Conservation (phyloP, 2,329 filamentous ascomycete genomes). For the Microsporum audouinii region DNA sequence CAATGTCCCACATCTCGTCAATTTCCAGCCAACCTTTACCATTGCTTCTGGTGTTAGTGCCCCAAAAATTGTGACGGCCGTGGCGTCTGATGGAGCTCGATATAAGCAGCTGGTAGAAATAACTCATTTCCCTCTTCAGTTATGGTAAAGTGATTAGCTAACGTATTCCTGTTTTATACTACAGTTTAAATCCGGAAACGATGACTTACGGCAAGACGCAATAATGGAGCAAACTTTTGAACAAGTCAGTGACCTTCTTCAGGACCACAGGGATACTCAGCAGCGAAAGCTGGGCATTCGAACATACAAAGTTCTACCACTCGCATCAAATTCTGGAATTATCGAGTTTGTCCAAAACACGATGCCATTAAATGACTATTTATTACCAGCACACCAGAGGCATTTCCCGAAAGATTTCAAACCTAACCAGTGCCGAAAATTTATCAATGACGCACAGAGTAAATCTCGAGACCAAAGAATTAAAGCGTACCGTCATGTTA, state of each 20-base stretch:
- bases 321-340: conserved; percentile 73
- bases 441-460: conserved; percentile 62
- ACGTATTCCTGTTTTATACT: not conserved
- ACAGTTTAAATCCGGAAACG: conserved; percentile 81
- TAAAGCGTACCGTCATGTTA: conserved; percentile 63
- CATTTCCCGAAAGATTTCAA: conserved; percentile 81
- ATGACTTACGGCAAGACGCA: conserved; percentile 91
- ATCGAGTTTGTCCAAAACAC: conserved; percentile 97
- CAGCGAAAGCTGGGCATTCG: conserved; percentile 82
- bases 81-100: conserved; percentile 62
- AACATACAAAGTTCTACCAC: conserved; percentile 91
- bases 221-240: conserved; percentile 99
- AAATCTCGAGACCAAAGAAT: conserved; percentile 60
- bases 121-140: not conserved
- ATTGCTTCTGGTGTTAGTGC: conserved; percentile 86
- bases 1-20: conserved; percentile 59
- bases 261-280: conserved; percentile 72
- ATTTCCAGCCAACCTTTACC: conserved; percentile 62
- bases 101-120: conserved; percentile 69
- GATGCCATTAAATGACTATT: conserved; percentile 78
- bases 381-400: conserved; percentile 77
- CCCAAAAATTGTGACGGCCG: conserved; percentile 80
- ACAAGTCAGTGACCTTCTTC: conserved; percentile 80
- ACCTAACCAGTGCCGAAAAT: conserved; percentile 61
- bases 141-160: conserved; percentile 8